phyloP scores from a whole-genome alignment of 768 basidiomycete species.

The Rossbeevera mucosa region DNA sequence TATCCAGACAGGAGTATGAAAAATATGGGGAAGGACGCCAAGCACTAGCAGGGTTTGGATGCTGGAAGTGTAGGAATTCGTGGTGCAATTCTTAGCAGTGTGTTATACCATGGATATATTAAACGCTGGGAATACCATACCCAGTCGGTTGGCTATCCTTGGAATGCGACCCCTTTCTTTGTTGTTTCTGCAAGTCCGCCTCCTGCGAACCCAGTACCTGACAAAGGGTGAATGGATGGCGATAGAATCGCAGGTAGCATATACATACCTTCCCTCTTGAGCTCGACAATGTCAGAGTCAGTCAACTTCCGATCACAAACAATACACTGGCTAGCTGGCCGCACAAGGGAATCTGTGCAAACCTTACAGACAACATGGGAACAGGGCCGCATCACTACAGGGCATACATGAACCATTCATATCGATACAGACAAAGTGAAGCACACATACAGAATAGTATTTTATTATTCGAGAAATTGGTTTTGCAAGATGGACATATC shows the following conservation, averaged over 20 bases:
- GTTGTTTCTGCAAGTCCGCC: slow-evolving; percentile 92
- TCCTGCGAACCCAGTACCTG: slow-evolving; percentile 90
- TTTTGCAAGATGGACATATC: slow-evolving; percentile 88
- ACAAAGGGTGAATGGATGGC: not conserved
- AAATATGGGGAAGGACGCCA: not conserved
- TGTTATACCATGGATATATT: not conserved
- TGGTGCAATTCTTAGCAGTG: not conserved
- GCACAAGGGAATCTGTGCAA: slow-evolving; percentile 84
- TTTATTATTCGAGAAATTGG: slow-evolving; percentile 72
- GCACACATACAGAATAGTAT: slow-evolving; percentile 58
- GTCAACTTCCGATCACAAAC: slow-evolving; percentile 70
- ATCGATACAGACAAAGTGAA: not conserved
- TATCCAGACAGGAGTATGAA: slow-evolving; percentile 27
- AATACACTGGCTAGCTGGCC: slow-evolving; percentile 74
- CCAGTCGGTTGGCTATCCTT: slow-evolving; percentile 48
- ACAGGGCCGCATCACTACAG: slow-evolving; percentile 75
- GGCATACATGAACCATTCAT: not conserved
- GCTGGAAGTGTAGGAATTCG: not conserved
- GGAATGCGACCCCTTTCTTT: slow-evolving; percentile 77
- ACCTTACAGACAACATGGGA: slow-evolving; percentile 90
- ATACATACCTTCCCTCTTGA: slow-evolving; percentile 80
- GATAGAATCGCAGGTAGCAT: not conserved
- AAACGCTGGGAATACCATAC: slow-evolving; percentile 1
- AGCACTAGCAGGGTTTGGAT: not conserved
- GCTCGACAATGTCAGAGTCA: slow-evolving; percentile 72